Conservation (phyloP, 345 rosid genomes). For the Camelina neglecta region DNA sequence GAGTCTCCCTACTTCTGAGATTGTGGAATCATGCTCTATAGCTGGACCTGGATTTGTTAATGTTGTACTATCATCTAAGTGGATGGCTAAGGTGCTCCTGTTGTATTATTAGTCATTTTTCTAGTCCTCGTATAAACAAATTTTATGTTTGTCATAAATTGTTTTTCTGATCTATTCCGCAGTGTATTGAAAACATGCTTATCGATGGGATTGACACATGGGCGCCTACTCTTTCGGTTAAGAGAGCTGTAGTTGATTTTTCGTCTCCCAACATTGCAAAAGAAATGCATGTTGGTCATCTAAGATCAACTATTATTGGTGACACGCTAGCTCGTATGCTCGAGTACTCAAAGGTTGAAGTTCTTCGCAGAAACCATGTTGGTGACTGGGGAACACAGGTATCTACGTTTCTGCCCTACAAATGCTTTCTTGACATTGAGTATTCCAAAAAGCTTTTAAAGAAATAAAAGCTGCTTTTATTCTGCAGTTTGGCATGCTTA, state of each 20-base stretch:
- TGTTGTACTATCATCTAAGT: slow-evolving; percentile 58
- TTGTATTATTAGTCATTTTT: neutral
- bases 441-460: neutral
- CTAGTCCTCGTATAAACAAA: neutral
- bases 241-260: slow-evolving; percentile 83
- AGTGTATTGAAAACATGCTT: slow-evolving; percentile 80
- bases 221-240: slow-evolving; percentile 64
- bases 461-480: neutral
- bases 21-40: slow-evolving; percentile 71
- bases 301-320: slow-evolving; percentile 88
- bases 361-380: slow-evolving; percentile 91
- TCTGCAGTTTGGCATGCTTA: slow-evolving; percentile 87
- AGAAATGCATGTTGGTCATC: slow-evolving; percentile 93
- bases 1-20: slow-evolving; percentile 72
- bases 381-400: slow-evolving; percentile 99
- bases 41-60: slow-evolving; percentile 90
- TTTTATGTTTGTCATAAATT: neutral
- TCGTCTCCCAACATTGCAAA: slow-evolving; percentile 92
- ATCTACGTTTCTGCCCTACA: neutral
- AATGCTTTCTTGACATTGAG: neutral
- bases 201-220: slow-evolving; percentile 67
- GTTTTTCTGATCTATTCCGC: slow-evolving; percentile 29
- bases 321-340: slow-evolving; percentile 92
- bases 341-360: slow-evolving; percentile 82
- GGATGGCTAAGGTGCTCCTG: slow-evolving; percentile 72